These are phyloP conservation scores for Silene conica DNA, from an alignment of 148 eudicot species.

Conservation along the genomic window DNA sequence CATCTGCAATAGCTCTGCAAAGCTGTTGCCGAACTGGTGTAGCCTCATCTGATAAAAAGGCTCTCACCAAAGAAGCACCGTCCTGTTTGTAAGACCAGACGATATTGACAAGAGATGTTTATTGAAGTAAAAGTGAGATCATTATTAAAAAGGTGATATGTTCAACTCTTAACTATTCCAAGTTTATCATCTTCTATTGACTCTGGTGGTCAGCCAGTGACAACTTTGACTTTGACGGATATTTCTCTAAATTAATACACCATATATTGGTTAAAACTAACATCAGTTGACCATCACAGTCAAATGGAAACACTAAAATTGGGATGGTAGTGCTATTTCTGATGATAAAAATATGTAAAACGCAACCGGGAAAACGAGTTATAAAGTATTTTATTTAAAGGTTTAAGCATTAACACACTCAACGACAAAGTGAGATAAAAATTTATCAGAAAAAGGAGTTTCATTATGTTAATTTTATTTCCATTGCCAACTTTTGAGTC, in stretches of 20 bases:
- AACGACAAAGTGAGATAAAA: too few relatives aligned
- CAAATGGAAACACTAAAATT: too few relatives aligned
- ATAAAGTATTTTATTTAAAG: too few relatives aligned
- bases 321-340: too few relatives aligned
- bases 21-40: slow-evolving; percentile 51
- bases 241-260: too few relatives aligned
- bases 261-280: too few relatives aligned
- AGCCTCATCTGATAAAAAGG: slow-evolving; percentile 62
- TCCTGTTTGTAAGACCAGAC: slow-evolving; percentile 43
- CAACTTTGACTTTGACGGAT: too few relatives aligned
- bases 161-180: too few relatives aligned
- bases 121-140: not conserved
- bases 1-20: slow-evolving; percentile 54
- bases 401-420: too few relatives aligned
- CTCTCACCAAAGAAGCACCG: slow-evolving; percentile 66
- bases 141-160: not conserved
- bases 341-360: too few relatives aligned
- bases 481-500: not conserved
- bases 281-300: too few relatives aligned
- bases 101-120: not conserved
- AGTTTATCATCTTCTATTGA: not conserved
- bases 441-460: not conserved
- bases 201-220: not conserved
- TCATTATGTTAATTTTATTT: not conserved
- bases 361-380: too few relatives aligned